These are phyloP conservation scores for Musa itinerans DNA, from an alignment of 176 grass and related monocot genomes.

Conservation along the genomic window DNA sequence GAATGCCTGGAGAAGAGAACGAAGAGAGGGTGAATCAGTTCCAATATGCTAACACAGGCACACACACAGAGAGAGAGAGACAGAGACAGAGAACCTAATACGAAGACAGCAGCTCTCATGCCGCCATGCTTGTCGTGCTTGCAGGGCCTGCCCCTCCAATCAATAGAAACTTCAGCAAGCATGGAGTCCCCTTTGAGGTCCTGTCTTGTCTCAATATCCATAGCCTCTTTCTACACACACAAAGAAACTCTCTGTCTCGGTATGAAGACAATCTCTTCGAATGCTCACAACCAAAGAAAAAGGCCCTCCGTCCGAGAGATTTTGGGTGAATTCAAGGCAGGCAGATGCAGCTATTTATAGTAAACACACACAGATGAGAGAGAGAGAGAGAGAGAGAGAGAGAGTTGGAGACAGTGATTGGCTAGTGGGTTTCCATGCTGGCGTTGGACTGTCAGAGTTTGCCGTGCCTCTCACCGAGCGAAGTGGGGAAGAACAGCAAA, in stretches of 20 bases:
- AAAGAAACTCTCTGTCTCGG: neutral
- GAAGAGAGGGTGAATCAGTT: neutral
- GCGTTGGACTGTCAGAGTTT: too few relatives aligned
- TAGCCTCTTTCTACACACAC: slow-evolving; percentile 5
- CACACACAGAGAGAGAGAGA: slow-evolving; percentile 1
- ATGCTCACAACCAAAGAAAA: neutral
- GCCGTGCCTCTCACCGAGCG: too few relatives aligned
- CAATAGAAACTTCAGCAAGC: slow-evolving; percentile 30
- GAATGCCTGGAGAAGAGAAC: slow-evolving; percentile 36
- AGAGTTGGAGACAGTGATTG: too few relatives aligned
- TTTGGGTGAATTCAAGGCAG: slow-evolving; percentile 26
- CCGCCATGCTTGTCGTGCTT: slow-evolving; percentile 44
- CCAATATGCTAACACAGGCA: too few relatives aligned
- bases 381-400: neutral
- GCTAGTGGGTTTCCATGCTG: too few relatives aligned
- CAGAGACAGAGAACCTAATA: slow-evolving; percentile 34
- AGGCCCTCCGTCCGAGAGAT: slow-evolving; percentile 1
- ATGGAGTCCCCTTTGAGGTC: slow-evolving; percentile 1
- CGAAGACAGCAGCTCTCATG: slow-evolving; percentile 75
- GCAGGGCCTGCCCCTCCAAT: slow-evolving; percentile 79
- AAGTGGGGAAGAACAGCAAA: too few relatives aligned
- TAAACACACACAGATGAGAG: too few relatives aligned
- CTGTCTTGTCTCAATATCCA: slow-evolving; percentile 4
- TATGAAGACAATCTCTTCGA: too few relatives aligned
- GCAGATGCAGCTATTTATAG: slow-evolving; percentile 64